Conservation (phyloP, 1,284 basidiomycete species). For the Ustilago sp. region DNA sequence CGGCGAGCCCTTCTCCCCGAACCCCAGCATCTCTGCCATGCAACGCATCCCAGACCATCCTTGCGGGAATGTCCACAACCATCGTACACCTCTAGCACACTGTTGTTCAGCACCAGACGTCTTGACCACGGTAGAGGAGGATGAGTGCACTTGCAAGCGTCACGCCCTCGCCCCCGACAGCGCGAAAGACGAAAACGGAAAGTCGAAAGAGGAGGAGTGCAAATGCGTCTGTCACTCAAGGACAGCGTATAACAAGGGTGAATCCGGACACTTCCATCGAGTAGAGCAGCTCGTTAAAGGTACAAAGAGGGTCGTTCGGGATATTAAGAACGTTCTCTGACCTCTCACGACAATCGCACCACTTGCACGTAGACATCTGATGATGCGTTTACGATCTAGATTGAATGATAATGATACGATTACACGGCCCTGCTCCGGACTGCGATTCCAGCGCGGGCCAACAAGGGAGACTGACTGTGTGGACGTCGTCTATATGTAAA, state of each 20-base stretch:
- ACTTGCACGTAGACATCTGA: not conserved
- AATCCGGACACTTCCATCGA: conserved; percentile 44
- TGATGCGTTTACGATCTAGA: not conserved
- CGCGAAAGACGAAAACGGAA: not conserved
- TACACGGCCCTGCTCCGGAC: conserved; percentile 7
- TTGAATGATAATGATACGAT: not conserved
- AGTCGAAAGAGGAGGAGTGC: conserved; percentile 2
- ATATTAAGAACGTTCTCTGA: conserved; percentile 46
- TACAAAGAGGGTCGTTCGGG: conserved; percentile 36
- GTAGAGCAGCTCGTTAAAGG: conserved; percentile 47
- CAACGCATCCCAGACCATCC: conserved; percentile 46
- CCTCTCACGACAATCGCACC: not conserved
- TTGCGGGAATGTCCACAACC: conserved; percentile 11
- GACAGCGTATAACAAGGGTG: conserved; percentile 1
- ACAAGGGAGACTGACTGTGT: not conserved
- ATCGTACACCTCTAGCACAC: conserved; percentile 9
- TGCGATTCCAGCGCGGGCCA: conserved; percentile 3
- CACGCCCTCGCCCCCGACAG: not conserved
- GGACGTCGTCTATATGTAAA: not conserved
- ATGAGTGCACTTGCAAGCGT: conserved; percentile 20
- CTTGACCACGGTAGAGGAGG: not conserved
- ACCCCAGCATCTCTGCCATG: conserved; percentile 47
- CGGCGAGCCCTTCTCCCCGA: conserved; percentile 35
- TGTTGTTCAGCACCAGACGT: conserved; percentile 34
- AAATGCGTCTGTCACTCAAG: conserved; percentile 20